Percentiles rank a stretch among this genome's conserved stretches.
Conservation (phyloP, 2,329 filamentous ascomycete species). For the Trichoderma sp. region DNA sequence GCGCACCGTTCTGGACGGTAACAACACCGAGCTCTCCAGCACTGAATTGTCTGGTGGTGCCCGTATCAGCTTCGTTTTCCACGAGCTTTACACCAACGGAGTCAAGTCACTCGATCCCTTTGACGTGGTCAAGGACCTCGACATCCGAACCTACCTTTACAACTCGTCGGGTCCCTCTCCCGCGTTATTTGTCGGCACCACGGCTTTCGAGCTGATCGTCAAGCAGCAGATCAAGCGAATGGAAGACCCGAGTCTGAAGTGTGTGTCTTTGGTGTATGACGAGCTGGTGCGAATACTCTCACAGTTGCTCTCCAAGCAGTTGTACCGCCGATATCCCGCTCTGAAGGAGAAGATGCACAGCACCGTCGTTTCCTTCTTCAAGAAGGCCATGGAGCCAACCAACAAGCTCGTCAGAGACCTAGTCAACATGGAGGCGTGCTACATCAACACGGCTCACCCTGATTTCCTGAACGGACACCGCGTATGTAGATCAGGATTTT, state of each 20-base stretch:
- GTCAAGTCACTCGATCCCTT: conserved; percentile 98
- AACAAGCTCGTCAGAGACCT: conserved; percentile 95
- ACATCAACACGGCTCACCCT: conserved; percentile 97
- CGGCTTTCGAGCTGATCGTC: conserved; percentile 96
- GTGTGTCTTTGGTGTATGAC: conserved; percentile 94
- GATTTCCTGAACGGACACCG: conserved; percentile 96
- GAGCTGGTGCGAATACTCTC: conserved; percentile 93
- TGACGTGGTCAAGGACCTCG: conserved; percentile 93
- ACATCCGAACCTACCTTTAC: conserved; percentile 95
- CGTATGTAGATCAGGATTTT: conserved; percentile 42
- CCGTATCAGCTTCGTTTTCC: conserved; percentile 98
- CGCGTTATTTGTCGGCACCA: conserved; percentile 93
- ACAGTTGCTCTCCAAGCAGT: conserved; percentile 80
- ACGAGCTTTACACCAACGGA: conserved; percentile 96
- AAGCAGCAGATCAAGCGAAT: conserved; percentile 97
- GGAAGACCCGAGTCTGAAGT: conserved; percentile 95
- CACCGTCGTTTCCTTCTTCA: conserved; percentile 93
- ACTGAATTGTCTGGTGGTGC: conserved; percentile 93
- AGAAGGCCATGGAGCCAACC: conserved; percentile 96
- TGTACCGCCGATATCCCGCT: conserved; percentile 89
- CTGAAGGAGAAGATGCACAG: conserved; percentile 96
- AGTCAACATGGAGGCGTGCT: conserved; percentile 92
- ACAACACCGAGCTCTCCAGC: conserved; percentile 93
- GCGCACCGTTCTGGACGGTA: conserved; percentile 91
- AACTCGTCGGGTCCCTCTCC: conserved; percentile 99